Evolutionary conservation across 225 moss, liverwort and hornwort genomes (phyloP).

Genomic region (Climacium dendroides): DNA sequence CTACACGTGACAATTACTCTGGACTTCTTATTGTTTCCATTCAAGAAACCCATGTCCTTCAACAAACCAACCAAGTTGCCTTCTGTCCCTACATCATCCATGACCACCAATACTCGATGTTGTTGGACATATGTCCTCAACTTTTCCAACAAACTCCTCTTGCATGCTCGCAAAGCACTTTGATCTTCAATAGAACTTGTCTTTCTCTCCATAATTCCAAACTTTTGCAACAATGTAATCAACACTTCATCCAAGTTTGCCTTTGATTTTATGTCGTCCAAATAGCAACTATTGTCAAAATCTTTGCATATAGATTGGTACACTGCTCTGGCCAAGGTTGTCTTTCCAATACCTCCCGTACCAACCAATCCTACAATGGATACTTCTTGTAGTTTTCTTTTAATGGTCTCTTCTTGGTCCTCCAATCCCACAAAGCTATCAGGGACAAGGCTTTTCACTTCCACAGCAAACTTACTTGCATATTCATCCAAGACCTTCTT

Average conservation of each 20-base stretch:
- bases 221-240: background rate
- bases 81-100: too few relatives aligned
- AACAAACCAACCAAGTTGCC: too few relatives aligned
- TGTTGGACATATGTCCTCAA: rapidly evolving
- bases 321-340: background rate
- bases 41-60: too few relatives aligned
- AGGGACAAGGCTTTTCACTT: background rate
- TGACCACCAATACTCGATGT: too few relatives aligned
- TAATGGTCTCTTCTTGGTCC: rapidly evolving
- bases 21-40: too few relatives aligned
- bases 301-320: background rate
- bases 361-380: background rate
- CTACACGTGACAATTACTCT: too few relatives aligned
- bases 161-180: background rate
- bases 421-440: background rate
- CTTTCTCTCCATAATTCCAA: background rate
- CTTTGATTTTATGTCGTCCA: too few relatives aligned
- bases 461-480: rapidly evolving
- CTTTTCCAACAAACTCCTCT: background rate
- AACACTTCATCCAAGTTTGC: background rate
- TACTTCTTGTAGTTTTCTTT: background rate
- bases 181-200: background rate
- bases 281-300: too few relatives aligned
- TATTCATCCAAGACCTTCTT: background rate
- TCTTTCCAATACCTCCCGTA: background rate